Percentiles rank a stretch among this genome's conserved stretches.
These are phyloP conservation scores for Trichoderma afroharzianum DNA, from an alignment of 2,329 filamentous ascomycete species.

Conservation along the genomic window DNA sequence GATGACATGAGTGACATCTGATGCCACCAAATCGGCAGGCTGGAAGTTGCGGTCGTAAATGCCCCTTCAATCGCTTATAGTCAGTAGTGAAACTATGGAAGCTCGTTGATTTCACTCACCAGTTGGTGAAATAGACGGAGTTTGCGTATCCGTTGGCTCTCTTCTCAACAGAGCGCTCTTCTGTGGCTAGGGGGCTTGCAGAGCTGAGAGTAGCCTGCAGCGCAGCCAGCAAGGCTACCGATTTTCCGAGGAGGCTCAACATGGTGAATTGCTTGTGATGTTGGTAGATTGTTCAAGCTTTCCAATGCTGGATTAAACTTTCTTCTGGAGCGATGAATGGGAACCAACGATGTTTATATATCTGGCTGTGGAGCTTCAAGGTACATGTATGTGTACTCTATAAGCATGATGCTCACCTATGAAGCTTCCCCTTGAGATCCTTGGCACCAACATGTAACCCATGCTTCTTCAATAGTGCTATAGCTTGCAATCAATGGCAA, in stretches of 20 bases:
- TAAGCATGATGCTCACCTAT: background rate
- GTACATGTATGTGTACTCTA: background rate
- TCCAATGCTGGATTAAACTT: background rate
- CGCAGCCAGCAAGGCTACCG: conserved; percentile 27
- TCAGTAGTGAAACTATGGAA: background rate
- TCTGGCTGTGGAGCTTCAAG: background rate
- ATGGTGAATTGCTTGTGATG: background rate
- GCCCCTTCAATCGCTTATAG: conserved; percentile 44
- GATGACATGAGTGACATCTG: conserved; percentile 72
- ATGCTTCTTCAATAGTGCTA: background rate
- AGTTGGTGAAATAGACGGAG: conserved; percentile 48
- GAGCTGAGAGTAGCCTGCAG: conserved; percentile 25
- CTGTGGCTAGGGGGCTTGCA: conserved; percentile 21
- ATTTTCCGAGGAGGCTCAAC: conserved; percentile 24
- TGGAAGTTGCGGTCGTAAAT: conserved; percentile 74
- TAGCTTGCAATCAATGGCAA: background rate
- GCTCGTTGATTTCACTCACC: conserved; percentile 31
- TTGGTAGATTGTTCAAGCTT: background rate
- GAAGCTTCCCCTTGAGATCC: background rate
- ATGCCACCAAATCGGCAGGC: conserved; percentile 64
- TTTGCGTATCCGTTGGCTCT: conserved; percentile 31
- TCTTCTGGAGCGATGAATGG: background rate
- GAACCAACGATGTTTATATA: background rate
- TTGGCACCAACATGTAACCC: conserved; percentile 4
- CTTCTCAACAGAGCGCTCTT: conserved; percentile 19